Evolutionary conservation across 1,284 basidiomycete genomes (phyloP), one percentile per base, ranked within the genome.

Genomic region (Baeospora myosura): DNA sequence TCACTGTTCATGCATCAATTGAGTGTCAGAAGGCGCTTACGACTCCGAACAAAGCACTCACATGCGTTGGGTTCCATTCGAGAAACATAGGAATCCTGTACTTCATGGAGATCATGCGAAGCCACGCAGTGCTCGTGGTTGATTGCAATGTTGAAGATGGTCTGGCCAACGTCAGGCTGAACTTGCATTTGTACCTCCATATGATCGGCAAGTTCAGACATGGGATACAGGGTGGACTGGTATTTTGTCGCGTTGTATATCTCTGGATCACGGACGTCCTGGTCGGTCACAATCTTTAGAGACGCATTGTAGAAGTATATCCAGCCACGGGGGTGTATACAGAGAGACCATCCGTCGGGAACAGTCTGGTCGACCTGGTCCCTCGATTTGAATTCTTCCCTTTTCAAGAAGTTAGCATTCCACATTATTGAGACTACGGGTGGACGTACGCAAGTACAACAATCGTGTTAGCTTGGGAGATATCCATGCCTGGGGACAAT

Each of bases 261-360:
- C 5, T 56, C 50, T 3, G 60, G 62, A 6, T 57, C 43, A 12
- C 72, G 65, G 26, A 75, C 60, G 44, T 76, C 71, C 40, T 73
- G 69, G 48, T 73, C 70, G 16, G 69, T 67, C 17, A 71, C 60
- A 6, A 69, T 52, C 35, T 62, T 63, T 8, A 61, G 49, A 6
- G 45, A 41, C 6, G 59, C 47, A 47, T 71, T 67, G 42, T 57
- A 56, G 54, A 73, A 76, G 49, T 77, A 76, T 14, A 74, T 52
- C 62, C 66, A 74, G 18, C 74, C 71, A 59, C 69, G 54, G 21
- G 63, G 60, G 32, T 67, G 62, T 12, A 62, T 55, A 44, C 56
- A 60, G 11, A 60, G 41, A 7, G 45, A 49, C 63, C 63, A 65
- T n/a, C 43, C 53, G 12, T 52, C 49, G n/a, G 52, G 52, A 14